phyloP scores from a whole-genome alignment of 768 basidiomycete genomes.

The Collybiopsis confluens region DNA sequence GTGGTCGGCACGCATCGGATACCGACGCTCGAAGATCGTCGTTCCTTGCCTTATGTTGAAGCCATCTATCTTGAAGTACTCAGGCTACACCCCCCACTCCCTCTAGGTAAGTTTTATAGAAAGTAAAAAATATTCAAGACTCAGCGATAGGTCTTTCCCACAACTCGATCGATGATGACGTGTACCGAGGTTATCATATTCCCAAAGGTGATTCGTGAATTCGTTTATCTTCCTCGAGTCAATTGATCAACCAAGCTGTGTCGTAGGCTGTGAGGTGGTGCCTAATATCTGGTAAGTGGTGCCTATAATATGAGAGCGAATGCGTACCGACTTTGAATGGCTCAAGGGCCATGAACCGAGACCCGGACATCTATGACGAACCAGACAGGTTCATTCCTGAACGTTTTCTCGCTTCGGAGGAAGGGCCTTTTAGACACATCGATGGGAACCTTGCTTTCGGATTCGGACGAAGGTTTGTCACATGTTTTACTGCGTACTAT shows the following conservation, averaged over 20 bases:
- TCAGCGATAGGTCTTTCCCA: no score
- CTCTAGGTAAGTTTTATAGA: not conserved
- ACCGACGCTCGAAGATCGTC: not conserved
- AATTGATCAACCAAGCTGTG: not conserved
- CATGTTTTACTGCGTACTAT: not conserved
- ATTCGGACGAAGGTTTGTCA: not conserved
- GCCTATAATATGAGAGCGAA: not conserved
- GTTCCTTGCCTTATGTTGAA: not conserved
- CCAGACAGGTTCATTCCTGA: conserved; percentile 17
- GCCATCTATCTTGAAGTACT: not conserved
- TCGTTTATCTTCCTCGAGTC: not conserved
- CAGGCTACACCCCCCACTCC: not conserved
- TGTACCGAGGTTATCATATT: not conserved
- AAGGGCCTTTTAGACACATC: not conserved
- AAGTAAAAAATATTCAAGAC: no score
- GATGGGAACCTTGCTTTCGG: not conserved
- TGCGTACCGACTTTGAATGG: not conserved
- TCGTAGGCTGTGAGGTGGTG: not conserved
- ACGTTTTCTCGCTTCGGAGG: conserved; percentile 13
- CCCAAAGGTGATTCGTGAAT: not conserved
- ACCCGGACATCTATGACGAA: conserved; percentile 18
- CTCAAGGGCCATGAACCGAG: conserved; percentile 21
- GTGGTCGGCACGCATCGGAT: not conserved
- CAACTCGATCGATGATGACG: not conserved
- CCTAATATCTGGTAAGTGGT: not conserved